phyloP scores from a whole-genome alignment of 805 yeast species.

The Metschnikowia lunata region DNA sequence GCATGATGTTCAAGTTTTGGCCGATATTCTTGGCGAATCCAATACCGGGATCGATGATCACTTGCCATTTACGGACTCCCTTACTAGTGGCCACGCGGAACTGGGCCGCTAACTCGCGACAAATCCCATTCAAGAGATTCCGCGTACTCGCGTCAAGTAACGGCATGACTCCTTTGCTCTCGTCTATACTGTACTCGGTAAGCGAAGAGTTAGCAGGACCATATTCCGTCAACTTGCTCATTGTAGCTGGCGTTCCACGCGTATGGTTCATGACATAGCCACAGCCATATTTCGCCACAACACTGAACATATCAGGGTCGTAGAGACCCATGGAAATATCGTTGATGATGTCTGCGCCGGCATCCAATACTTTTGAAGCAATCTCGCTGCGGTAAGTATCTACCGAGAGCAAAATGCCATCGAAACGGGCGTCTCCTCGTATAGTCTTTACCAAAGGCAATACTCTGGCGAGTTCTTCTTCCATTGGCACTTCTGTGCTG shows the following conservation, averaged over 20 bases:
- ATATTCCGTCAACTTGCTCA: constrained; percentile 60
- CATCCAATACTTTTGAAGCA: constrained; percentile 60
- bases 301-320: constrained; percentile 61
- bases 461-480: constrained; percentile 69
- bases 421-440: constrained; percentile 39
- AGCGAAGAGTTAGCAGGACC: constrained; percentile 31
- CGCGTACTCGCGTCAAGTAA: constrained; percentile 18
- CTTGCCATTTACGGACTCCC: constrained; percentile 86
- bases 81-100: constrained; percentile 50
- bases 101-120: constrained; percentile 58
- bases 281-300: constrained; percentile 65
- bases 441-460: constrained; percentile 65
- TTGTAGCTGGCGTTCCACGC: constrained; percentile 74
- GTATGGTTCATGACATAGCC: constrained; percentile 83
- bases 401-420: constrained; percentile 59
- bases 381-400: constrained; percentile 82
- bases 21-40: constrained; percentile 86
- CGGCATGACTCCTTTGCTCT: constrained; percentile 10
- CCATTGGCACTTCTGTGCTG: constrained; percentile 52
- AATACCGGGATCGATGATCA: constrained; percentile 89
- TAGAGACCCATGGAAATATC: constrained; percentile 80
- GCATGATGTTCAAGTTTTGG: constrained; percentile 67
- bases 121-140: constrained; percentile 51
- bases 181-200: constrained; percentile 31
- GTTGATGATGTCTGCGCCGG: constrained; percentile 89